phyloP scores from a whole-genome alignment of 1,284 basidiomycete species.

The Heterobasidion parviporum region DNA sequence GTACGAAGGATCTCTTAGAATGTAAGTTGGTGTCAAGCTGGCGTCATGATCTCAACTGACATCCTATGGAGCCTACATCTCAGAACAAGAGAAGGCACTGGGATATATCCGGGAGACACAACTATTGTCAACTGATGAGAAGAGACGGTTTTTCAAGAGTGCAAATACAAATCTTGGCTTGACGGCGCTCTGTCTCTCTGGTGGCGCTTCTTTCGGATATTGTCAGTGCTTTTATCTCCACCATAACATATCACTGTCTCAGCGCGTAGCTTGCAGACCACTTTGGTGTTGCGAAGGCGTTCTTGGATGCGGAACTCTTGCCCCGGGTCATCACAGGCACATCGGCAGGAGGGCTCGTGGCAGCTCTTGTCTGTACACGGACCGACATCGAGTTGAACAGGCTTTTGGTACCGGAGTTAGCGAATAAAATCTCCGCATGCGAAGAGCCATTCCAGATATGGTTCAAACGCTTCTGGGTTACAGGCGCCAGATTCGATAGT shows the following conservation, averaged over 20 bases:
- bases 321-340: slow-evolving; percentile 91
- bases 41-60: not conserved
- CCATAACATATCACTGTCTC: not conserved
- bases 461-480: slow-evolving; percentile 75
- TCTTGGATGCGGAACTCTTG: slow-evolving; percentile 81
- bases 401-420: slow-evolving; percentile 76
- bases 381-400: slow-evolving; percentile 83
- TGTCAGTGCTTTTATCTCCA: slow-evolving; percentile 37
- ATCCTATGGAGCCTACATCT: slow-evolving; percentile 58
- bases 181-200: slow-evolving; percentile 89
- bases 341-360: slow-evolving; percentile 86
- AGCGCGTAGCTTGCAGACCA: slow-evolving; percentile 46
- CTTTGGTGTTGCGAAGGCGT: slow-evolving; percentile 87
- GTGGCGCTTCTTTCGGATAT: slow-evolving; percentile 92
- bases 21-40: slow-evolving; percentile 29
- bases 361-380: slow-evolving; percentile 81
- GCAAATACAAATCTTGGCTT: slow-evolving; percentile 85
- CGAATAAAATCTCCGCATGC: slow-evolving; percentile 86
- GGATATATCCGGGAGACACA: slow-evolving; percentile 68
- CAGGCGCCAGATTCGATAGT: slow-evolving; percentile 92
- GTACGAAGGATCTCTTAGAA: slow-evolving; percentile 85
- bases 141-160: slow-evolving; percentile 86
- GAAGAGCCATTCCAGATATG: slow-evolving; percentile 78
- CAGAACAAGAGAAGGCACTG: slow-evolving; percentile 71
- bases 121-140: slow-evolving; percentile 79